phyloP scores from a whole-genome alignment of 192 early-diverging fungal genomes.

The Powellomyces hirtus region DNA sequence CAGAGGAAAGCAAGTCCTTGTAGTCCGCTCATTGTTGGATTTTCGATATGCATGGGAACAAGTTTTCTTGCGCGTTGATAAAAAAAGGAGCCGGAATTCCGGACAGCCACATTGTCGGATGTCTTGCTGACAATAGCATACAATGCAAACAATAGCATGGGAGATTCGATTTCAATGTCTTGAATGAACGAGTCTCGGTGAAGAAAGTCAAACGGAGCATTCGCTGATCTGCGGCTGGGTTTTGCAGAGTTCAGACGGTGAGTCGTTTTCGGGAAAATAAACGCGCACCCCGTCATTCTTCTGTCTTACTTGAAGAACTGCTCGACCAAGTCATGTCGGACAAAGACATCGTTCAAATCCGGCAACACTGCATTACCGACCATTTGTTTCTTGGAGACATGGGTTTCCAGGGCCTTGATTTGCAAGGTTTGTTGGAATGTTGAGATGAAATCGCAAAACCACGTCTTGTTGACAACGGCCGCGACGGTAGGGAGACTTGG shows the following conservation, averaged over 20 bases:
- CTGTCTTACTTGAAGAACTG: constrained; percentile 14
- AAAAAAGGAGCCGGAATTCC: constrained; percentile 7
- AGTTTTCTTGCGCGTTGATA: constrained; percentile 19
- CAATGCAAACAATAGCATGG: constrained; percentile 28
- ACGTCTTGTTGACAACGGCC: neutral
- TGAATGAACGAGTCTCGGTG: constrained; percentile 12
- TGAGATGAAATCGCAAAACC: constrained; percentile 12
- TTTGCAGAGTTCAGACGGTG: no score
- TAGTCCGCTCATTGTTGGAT: constrained; percentile 20
- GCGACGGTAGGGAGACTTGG: constrained; percentile 1
- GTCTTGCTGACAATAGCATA: neutral
- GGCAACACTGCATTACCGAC: neutral
- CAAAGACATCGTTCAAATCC: neutral
- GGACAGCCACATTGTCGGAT: neutral
- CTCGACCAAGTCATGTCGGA: constrained; percentile 9
- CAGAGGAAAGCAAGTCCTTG: constrained; percentile 8
- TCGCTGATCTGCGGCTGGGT: neutral
- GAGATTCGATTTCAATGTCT: constrained; percentile 16
- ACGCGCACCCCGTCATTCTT: no score
- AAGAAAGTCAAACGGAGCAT: constrained; percentile 20
- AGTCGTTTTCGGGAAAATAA: no score
- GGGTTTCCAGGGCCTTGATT: neutral
- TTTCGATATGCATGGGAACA: constrained; percentile 17
- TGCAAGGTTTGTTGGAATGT: neutral
- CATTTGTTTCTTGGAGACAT: neutral